Base-by-base conservation (phyloP, 1,284 basidiomycete species). In the Leccinum fallax region DNA sequence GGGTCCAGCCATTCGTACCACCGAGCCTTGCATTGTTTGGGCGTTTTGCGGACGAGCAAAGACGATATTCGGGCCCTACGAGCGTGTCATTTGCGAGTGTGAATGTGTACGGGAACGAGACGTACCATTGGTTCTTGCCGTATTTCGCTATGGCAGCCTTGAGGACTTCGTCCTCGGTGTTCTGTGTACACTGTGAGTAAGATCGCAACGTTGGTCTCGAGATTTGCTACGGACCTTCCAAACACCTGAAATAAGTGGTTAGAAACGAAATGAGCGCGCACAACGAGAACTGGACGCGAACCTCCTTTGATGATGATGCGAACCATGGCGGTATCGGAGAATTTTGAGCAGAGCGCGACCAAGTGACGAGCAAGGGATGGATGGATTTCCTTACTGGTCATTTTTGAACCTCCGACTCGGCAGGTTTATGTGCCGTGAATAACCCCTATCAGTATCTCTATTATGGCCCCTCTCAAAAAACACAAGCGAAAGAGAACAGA, bases 1-100 rank as follows among this genome's bases (percentile, higher is more conserved):
- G 97, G 97, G 78, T 99, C 97, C 59, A 99, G 82, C 97, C 97
- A 99, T 81, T 99, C 97, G 77, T 98, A 98, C 97, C 97, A 99
- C 62, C 93, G 87, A 4, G 97, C 97, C 78, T 99, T 99, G 82
- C 97, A 99, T 80, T 99, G 97, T 77, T 99, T 99, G 11, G 97
- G 96, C 11, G 97, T 99, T 80, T 99, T 99, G 68, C 97, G 88
- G 49, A 99, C 97, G 57, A 99, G 86, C 30, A 99, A 83, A 46
- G 97, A 99, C 8, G 95, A 98, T 75, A 99, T 99, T 72, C 97
- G 94, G 26, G 97, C 97, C 96, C 96, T 94, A 61, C 59, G 34
- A 62, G 36, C 24, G 48, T 4, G 60, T 74, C 19, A 64, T 4
- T 1, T 19, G 28, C 9, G 11, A 26, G 49, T 26, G 8, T 26